These are phyloP conservation scores for Dactylellina sp. DNA, from an alignment of 2,329 filamentous ascomycete species.

Conservation along the genomic window DNA sequence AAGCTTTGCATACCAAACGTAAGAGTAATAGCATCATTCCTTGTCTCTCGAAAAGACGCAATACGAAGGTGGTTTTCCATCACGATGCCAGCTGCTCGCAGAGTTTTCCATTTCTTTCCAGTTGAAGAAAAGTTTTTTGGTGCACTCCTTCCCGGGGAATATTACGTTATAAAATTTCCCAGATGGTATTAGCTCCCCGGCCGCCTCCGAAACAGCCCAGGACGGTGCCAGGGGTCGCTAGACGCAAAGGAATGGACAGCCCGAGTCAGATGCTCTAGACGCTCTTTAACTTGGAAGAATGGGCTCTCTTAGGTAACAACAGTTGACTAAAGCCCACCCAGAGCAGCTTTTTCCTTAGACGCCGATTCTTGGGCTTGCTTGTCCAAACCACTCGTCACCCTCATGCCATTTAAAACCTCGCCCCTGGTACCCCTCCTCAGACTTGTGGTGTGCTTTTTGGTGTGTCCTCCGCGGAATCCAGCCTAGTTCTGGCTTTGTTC, in stretches of 20 bases:
- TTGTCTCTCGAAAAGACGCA: conserved; percentile 35
- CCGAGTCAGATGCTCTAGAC: conserved; percentile 47
- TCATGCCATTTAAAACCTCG: conserved; percentile 22
- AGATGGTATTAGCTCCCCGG: conserved; percentile 39
- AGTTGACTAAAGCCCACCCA: conserved; percentile 54
- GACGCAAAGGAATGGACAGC: conserved; percentile 22
- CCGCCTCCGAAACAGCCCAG: conserved; percentile 39
- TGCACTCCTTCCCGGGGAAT: conserved; percentile 42
- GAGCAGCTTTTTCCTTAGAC: conserved; percentile 30
- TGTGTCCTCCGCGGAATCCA: conserved; percentile 45
- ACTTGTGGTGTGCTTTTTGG: not conserved
- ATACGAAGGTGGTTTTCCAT: conserved; percentile 39
- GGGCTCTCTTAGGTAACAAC: conserved; percentile 51
- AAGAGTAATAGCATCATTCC: conserved; percentile 50
- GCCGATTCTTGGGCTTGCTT: conserved; percentile 46
- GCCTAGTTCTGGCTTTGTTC: not conserved
- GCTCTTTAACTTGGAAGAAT: conserved; percentile 14
- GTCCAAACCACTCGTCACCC: conserved; percentile 9
- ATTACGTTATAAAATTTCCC: conserved; percentile 43
- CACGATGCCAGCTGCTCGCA: conserved; percentile 14
- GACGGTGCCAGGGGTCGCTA: conserved; percentile 24
- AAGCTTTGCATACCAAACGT: conserved; percentile 49
- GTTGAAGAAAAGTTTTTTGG: conserved; percentile 1
- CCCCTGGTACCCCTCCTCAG: conserved; percentile 21
- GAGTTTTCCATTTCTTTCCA: not conserved